Evolutionary conservation across 2,329 filamentous ascomycete species (phyloP), one percentile per base, ranked within the genome.

Genomic region (Hymenoscyphus infarciens): DNA sequence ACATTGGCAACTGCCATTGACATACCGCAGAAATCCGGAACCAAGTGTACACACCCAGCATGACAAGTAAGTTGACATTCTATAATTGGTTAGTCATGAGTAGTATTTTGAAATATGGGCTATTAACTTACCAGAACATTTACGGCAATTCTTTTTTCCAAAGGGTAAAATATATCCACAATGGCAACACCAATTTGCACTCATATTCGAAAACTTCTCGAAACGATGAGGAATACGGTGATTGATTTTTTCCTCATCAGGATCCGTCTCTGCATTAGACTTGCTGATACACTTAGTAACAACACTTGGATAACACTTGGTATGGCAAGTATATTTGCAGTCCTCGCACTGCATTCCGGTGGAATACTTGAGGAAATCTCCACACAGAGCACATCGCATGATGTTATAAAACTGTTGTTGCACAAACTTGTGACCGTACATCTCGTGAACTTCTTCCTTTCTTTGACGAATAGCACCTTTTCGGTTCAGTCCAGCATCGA

Each of bases 251-350:
- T 97, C 95, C 78, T 99, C 95, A 77, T 99, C 95, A 25, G 95
- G 94, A 75, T 99, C 95, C 5, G 92, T 96, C 77, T 99, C 95
- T 67, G 95, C 94, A 75, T 99, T 99, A 66, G 94, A 97, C 77
- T 99, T 98, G 80, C 94, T 98, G 77, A 99, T 99, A 80, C 95
- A 99, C 78, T 99, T 99, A 67, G 95, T 99, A 71, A 99, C 95
- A 56, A 99, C 95, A 76, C 93, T 96, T 16, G 86, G 80, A 77
- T 98, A 99, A 76, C 95, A 99, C 78, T 98, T 97, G 72, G 92
- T 94, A 77, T 99, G 95, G 78, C 95, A 99, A 45, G 94, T 98
- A 79, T 98, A 98, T 79, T 98, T 98, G 89, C 95, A 99, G 78
- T 99, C 95, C 68, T 96, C 91, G 77, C 95, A 99, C 79, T 99